Base-by-base conservation (phyloP, 2,329 filamentous ascomycete genomes). In the Clonostachys sp. region DNA sequence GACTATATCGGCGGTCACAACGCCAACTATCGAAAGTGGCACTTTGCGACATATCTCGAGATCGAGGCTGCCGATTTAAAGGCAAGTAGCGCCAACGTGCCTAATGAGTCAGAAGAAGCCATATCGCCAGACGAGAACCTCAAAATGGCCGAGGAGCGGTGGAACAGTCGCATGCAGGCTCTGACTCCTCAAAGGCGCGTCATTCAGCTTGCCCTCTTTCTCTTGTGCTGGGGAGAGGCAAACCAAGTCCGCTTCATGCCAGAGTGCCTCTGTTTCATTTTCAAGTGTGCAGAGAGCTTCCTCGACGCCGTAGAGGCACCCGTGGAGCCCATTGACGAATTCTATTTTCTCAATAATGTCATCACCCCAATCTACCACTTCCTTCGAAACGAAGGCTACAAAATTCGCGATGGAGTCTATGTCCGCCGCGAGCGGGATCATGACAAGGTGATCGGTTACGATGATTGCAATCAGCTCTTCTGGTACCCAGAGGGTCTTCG, bases 401-500 rank as follows among this genome's bases (percentile, higher is more conserved):
- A 99, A 67, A 97, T 99, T 55, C 74, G 84, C 17, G 86, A 97
- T 49, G 94, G 94, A 51, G 95, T 96, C 54, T 99, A 96, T 59
- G 91, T 99, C 46, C 90, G 94, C 42, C 89, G 92, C 18, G 94
- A 99, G 73, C 83, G 87, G 49, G 94, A 99, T 56, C 94, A 99
- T 71, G 86, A 91, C 61, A 73, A 87, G 53, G 90, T 97, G 57
- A 90, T 99, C 53, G 94, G 94, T 50, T 99, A 99, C 59, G 94
- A 99, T 67, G 94, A 99, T 63, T 96, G 95, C 72, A 99, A 99
- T 64, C 94, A 99, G 72, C 85, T 99, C 1, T 99, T 99, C 75
- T 99, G 94, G 94, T 99, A 99, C 61, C 94, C 94, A 0, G 94
- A 99, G 68, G 94, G 94, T 58, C 96, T 99, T 54, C 91, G 97